Conservation (phyloP, 768 basidiomycete genomes). For the Tricholoma bakamatsutake region DNA sequence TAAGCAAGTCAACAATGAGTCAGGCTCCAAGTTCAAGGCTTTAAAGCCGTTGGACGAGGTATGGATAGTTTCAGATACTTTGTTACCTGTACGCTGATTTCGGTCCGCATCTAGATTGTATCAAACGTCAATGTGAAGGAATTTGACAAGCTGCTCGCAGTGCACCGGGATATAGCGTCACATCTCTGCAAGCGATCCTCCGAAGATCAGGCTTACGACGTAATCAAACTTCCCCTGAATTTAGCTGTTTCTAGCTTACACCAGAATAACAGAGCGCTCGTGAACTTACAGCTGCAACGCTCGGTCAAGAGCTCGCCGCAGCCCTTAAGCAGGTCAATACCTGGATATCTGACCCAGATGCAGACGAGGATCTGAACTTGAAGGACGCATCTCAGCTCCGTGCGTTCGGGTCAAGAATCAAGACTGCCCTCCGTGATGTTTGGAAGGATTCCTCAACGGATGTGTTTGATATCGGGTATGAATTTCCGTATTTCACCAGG, state of each 20-base stretch:
- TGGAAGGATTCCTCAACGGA: conserved; percentile 69
- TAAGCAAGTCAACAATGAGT: conserved; percentile 24
- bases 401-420: conserved; percentile 51
- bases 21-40: conserved; percentile 26
- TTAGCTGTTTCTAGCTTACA: conserved; percentile 2
- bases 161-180: conserved; percentile 58
- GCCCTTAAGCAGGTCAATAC: conserved; percentile 55
- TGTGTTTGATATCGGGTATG: conserved; percentile 80
- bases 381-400: conserved; percentile 36
- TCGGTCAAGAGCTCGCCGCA: conserved; percentile 79
- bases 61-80: conserved; percentile 3
- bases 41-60: conserved; percentile 74
- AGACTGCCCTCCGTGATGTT: conserved; percentile 58
- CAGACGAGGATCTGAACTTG: conserved; percentile 39
- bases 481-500: background rate
- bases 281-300: conserved; percentile 72
- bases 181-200: conserved; percentile 68
- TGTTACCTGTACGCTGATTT: background rate
- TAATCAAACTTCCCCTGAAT: conserved; percentile 26
- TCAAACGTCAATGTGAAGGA: conserved; percentile 40
- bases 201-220: conserved; percentile 79
- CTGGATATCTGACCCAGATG: conserved; percentile 41
- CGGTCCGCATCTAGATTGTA: conserved; percentile 39
- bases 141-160: conserved; percentile 52
- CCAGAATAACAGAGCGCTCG: conserved; percentile 60